Base-by-base conservation (phyloP, 108 stramenopile species). In the Skeletonema potamos region DNA sequence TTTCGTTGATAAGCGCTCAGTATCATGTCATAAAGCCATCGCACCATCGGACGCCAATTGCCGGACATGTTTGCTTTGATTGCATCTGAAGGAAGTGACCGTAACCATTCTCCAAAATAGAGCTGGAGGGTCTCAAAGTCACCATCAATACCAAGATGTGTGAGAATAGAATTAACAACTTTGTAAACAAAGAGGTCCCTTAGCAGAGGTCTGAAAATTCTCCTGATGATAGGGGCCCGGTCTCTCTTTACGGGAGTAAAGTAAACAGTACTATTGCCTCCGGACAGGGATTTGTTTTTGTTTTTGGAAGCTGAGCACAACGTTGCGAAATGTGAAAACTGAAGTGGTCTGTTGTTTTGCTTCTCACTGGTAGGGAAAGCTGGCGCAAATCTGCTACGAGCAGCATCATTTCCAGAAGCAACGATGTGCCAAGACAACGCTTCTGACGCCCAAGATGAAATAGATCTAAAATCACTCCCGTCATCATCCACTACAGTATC, bases 41-140 rank as follows among this genome's bases (percentile, higher is more conserved):
- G 71, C 1, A 78, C 76, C 66, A 88, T 85, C 1, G 89, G 90
- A 36, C 87, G 84, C 63, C 86, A 72, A 24, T 74, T 58, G 27
- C 77, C 78, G 62, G 78, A 82, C 26, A 90, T 55, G 26, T 85
- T 77, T 29, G 84, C 77, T 58, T 86, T 76, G 15, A 77, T 67
- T 2, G 74, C 76, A 29, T 85, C 76, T 46, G 84, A 76, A 10
- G 86, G 44, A 26, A 91, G 76, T 9, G 79, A 74, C 2, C 85
- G 24, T 43, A 90, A 72, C 92, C 92, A 94, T 62, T 94, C 92
- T 27, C 92, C 92, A 75, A 91, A 90, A 60, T 89, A 91, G 59
- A 80, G 84, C 61, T 86, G 73, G 28, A 85, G 58, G 55, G 83
- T 86, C 39, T 83, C 89, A 36, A 70, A 65, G 34, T 92, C 86